Evolutionary conservation across 192 early-diverging fungal species (phyloP), one percentile per base, ranked within the genome.

Genomic region (Podila verticillata): DNA sequence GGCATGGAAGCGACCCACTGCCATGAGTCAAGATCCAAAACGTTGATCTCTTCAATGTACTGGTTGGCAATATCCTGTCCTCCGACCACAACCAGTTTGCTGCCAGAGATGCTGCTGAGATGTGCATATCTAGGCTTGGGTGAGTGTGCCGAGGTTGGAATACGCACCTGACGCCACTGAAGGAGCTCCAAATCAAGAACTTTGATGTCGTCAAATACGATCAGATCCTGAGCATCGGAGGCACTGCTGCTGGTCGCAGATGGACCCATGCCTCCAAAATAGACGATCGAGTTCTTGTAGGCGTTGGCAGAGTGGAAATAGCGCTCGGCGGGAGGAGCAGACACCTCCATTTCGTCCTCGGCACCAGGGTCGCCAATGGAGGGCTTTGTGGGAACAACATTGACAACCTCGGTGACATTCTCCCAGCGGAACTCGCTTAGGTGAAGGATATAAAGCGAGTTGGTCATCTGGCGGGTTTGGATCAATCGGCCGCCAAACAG

Each of bases 191-290:
- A 84, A 39, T 93, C 89, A 57, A 92, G 84, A 26, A 93, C 80
- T 0, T 85, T 85, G 26, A 93, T 75, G 69, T 93, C 92, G 72
- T 90, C 89, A 57, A 91, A 89, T 26, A 92, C 87, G 48, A 83
- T 72, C 56, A 87, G 60, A 60, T 88, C 85, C 70, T 79, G 75
- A 7, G 58, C 66, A 13, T 67, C 77, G 8, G 88, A 82, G 34
- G 77, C 32, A 63, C 82, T 57, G 62, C 79, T 67, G 65, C 82
- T 57, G 62, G 81, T 67, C 64, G 83, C 68, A 63, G 89, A 73
- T 82, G 89, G 85, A 0, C 92, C 91, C 92, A 94, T 94, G 15
- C 92, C 92, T 47, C 92, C 92, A 86, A 92, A 94, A 22, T 91
- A 85, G 8, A 94, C 78, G 48, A 94, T 70, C 51, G 82, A 82